Percentiles rank a stretch among this genome's conserved stretches.
Evolutionary conservation across 805 yeast species (phyloP).

Genomic region (Yarrowia yakushimensis): DNA sequence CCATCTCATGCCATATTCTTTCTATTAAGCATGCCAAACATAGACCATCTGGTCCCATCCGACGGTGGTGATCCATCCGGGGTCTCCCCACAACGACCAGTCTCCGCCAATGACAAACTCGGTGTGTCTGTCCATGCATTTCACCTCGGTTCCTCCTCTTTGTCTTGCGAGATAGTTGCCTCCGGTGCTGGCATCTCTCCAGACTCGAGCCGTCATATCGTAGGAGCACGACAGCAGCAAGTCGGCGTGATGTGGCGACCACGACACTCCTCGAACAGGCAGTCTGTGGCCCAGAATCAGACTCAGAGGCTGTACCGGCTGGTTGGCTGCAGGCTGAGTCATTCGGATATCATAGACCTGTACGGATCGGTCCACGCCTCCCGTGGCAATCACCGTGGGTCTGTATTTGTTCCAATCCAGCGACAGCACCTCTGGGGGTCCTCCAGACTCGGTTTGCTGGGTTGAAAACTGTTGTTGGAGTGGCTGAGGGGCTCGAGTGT

Average conservation of each 20-base stretch:
- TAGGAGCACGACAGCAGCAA: slow-evolving; percentile 73
- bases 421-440: slow-evolving; percentile 55
- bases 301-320: slow-evolving; percentile 33
- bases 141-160: slow-evolving; percentile 45
- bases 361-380: slow-evolving; percentile 85
- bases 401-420: slow-evolving; percentile 92
- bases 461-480: slow-evolving; percentile 39
- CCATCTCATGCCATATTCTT: too few relatives aligned
- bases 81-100: slow-evolving; percentile 95
- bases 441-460: slow-evolving; percentile 35
- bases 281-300: slow-evolving; percentile 66
- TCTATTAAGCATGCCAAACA: slow-evolving; percentile 64
- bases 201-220: slow-evolving; percentile 87
- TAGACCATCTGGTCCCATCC: slow-evolving; percentile 97
- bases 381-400: slow-evolving; percentile 73
- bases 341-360: slow-evolving; percentile 86
- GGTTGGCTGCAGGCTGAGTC: slow-evolving; percentile 42
- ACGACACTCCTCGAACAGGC: slow-evolving; percentile 75
- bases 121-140: slow-evolving; percentile 63
- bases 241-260: slow-evolving; percentile 85
- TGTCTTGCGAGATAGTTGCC: slow-evolving; percentile 35
- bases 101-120: slow-evolving; percentile 94
- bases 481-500: slow-evolving; percentile 64
- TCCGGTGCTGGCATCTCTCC: slow-evolving; percentile 58
- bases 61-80: slow-evolving; percentile 91